These are phyloP conservation scores for Fraxinus sp. DNA, from an alignment of 305 asterid genomes.

Conservation along the genomic window DNA sequence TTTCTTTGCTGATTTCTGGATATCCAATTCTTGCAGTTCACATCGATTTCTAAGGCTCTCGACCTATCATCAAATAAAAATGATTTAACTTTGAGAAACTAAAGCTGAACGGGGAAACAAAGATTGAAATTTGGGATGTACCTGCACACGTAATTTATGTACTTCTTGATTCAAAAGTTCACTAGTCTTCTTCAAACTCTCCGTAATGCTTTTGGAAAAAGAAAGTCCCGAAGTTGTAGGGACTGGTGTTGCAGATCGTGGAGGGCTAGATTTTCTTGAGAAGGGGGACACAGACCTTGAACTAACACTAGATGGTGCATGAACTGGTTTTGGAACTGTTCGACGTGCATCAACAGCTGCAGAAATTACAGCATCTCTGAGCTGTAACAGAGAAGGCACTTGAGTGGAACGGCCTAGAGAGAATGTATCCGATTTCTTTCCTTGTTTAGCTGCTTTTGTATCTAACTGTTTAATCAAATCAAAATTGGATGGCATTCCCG, in stretches of 20 bases:
- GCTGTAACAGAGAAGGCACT: slow-evolving; percentile 59
- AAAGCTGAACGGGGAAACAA: slow-evolving; percentile 1
- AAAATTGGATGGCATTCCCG: slow-evolving; percentile 61
- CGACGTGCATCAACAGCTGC: slow-evolving; percentile 55
- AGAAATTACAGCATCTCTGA: slow-evolving; percentile 64
- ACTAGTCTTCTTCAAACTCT: slow-evolving; percentile 80
- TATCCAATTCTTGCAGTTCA: slow-evolving; percentile 71
- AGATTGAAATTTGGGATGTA: slow-evolving; percentile 22
- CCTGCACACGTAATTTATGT: slow-evolving; percentile 81
- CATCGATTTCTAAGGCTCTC: slow-evolving; percentile 68
- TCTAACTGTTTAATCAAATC: slow-evolving; percentile 87
- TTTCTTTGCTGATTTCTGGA: slow-evolving; percentile 65
- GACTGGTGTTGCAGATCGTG: slow-evolving; percentile 86
- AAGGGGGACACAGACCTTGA: slow-evolving; percentile 93
- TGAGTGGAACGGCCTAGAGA: slow-evolving; percentile 76
- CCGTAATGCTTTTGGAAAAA: slow-evolving; percentile 70
- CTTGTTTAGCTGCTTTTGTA: slow-evolving; percentile 89
- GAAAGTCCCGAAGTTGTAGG: slow-evolving; percentile 91
- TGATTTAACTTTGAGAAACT: background rate
- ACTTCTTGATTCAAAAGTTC: slow-evolving; percentile 86
- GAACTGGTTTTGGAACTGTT: slow-evolving; percentile 63
- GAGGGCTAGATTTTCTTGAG: slow-evolving; percentile 88
- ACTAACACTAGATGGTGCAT: slow-evolving; percentile 58
- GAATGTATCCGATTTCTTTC: slow-evolving; percentile 70
- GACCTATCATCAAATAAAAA: slow-evolving; percentile 36